Evolutionary conservation across 768 basidiomycete genomes (phyloP), one percentile per base, ranked within the genome.

Genomic region (Tremella fuciformis): DNA sequence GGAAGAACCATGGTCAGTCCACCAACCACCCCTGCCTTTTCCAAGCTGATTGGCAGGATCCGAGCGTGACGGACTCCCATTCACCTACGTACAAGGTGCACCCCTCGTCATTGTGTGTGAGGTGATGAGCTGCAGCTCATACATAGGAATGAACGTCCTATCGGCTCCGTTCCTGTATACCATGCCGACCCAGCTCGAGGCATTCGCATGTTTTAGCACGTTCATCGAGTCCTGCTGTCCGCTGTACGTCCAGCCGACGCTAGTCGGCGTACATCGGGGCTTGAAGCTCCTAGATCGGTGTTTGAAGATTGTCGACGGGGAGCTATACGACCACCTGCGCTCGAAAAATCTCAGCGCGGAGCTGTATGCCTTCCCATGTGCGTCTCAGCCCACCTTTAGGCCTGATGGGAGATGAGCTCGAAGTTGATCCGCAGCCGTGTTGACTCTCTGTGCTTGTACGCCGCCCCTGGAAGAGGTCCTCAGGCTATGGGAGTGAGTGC

Each of bases 131-230:
- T n/a, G 13, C 44, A 46, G 29, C 29, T 34, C 4, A 34, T 13
- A 18, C 0, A 4, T 48, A 78, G 76, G 96, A 26, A 97, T 96
- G 91, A 99, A 99, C 75, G 96, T 98, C 49, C 85, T 99, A 37
- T 91, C 93, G 19, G 96, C 96, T 1, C 96, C 96, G 0, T 99
- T 98, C 77, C 82, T 99, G 25, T 99, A 96, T 73, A 91, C 89
- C 11, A 89, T 98, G 85, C 93, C 96, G 6, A 91, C 91, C 9
- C 91, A 99, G 76, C 78, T 98, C n/a, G 96, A 99, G 77, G 96
- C 96, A 0, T 99, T 97, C 77, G 92, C 87, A 62, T 96, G 91
- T 78, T 98, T 99, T 71, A 84, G 90, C 24, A 89, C 87, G 68
- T 99, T 99, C 74, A 96, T 98, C 66, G 94, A 97, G 78, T 86